Base-by-base conservation (phyloP, 495 filamentous ascomycete genomes). In the Tuber aestivum region DNA sequence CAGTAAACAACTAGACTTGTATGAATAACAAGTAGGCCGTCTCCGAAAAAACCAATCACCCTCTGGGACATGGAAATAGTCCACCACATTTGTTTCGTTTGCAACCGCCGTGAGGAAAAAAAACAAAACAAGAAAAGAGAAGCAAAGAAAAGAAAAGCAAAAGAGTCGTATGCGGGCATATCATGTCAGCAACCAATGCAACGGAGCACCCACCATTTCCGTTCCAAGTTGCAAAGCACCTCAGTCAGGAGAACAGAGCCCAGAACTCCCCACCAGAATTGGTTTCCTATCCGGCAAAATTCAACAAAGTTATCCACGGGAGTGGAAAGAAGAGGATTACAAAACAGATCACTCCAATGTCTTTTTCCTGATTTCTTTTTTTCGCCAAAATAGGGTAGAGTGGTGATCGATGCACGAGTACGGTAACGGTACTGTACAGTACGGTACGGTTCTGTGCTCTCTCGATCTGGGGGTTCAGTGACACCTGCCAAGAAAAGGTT, bases 31-130 rank as follows among this genome's bases (percentile, higher is more conserved):
- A 7, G 38, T 40, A 3, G 56, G 56, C 27, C 18, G 32, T 35
- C 56, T 65, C 56, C 32, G 27, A 35, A 35, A 35, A 35, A 65
- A 65, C 56, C 27, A 65, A 65, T 65, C 27, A 12, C 56, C 14
- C 32, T 0, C 12, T 4, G 5, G 27, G 3, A 8, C 5, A 2
- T 1, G 16, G n/a, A n/a, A n/a, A n/a, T n/a, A n/a, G n/a, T n/a
- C n/a, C n/a, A n/a, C 8, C 6, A 65, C 27, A 1, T 8, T 18
- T 27, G 14, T 14, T 27, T 7, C 56, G 16, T 4, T 27, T 8
- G 10, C 27, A 65, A 27, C 56, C 27, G 56, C 56, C 14, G 56
- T 14, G 27, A 3, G 3, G 27, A 2, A 16, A 32, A 32, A 61
- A 61, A 32, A 35, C n/a, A n/a, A n/a, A n/a, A n/a, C n/a, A n/a